phyloP scores from a whole-genome alignment of 2,329 filamentous ascomycete species.

The Endoconidiophora laricicola region DNA sequence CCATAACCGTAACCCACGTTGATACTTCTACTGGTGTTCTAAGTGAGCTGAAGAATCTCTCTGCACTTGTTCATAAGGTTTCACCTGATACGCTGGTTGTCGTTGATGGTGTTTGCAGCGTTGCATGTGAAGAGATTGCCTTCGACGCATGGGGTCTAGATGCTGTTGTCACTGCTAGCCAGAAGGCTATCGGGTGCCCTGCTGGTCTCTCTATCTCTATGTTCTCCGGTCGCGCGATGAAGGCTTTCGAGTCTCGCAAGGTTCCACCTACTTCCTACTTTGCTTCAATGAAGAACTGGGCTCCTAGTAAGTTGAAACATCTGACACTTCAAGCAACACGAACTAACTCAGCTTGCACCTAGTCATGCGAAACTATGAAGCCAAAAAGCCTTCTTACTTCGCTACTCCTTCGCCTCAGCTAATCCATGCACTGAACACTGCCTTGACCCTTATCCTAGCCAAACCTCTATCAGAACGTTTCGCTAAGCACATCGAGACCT shows the following conservation, averaged over 20 bases:
- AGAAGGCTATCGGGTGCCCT: slow-evolving; percentile 93
- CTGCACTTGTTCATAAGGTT: slow-evolving; percentile 67
- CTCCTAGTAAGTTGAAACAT: slow-evolving; percentile 49
- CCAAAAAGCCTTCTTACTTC: slow-evolving; percentile 94
- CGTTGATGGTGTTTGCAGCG: slow-evolving; percentile 93
- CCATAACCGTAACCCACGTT: slow-evolving; percentile 88
- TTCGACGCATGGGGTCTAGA: slow-evolving; percentile 94
- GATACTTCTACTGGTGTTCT: slow-evolving; percentile 95
- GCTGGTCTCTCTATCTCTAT: slow-evolving; percentile 89
- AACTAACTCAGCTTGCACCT: not conserved
- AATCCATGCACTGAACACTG: slow-evolving; percentile 79
- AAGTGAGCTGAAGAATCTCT: slow-evolving; percentile 71
- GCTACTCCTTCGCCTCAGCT: slow-evolving; percentile 92
- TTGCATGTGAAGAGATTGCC: slow-evolving; percentile 85
- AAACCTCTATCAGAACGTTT: slow-evolving; percentile 69
- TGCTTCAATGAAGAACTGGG: slow-evolving; percentile 92
- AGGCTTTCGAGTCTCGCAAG: slow-evolving; percentile 64
- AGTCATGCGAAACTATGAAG: slow-evolving; percentile 99
- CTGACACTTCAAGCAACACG: slow-evolving; percentile 5
- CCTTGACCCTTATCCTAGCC: slow-evolving; percentile 71
- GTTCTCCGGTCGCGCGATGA: slow-evolving; percentile 76
- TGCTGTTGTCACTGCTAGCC: slow-evolving; percentile 80
- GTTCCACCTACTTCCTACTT: slow-evolving; percentile 78
- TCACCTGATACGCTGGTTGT: slow-evolving; percentile 83
- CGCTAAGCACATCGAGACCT: slow-evolving; percentile 59